These are phyloP conservation scores for Hepatocystis sp. DNA, from an alignment of 169 alveolate genomes.

Conservation along the genomic window DNA sequence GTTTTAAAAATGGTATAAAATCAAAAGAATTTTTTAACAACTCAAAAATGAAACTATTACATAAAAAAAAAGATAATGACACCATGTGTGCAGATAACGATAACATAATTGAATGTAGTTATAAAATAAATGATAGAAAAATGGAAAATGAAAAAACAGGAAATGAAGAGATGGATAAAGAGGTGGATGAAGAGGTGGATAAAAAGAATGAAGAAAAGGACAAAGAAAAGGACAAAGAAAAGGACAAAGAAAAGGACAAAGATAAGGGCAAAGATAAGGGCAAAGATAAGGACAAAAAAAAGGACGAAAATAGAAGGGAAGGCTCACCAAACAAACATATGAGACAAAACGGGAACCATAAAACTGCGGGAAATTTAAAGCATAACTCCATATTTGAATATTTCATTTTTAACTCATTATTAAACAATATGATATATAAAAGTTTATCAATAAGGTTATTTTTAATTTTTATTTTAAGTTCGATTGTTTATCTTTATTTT, in stretches of 20 bases:
- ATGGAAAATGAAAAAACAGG: neutral
- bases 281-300: neutral
- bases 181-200: neutral
- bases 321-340: too few relatives aligned
- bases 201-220: neutral
- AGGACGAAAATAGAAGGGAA: too few relatives aligned
- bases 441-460: conserved; percentile 37
- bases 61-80: too few relatives aligned
- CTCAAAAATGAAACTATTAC: too few relatives aligned
- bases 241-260: neutral
- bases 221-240: conserved; percentile 1
- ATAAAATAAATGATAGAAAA: neutral
- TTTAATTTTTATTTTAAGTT: conserved; percentile 38
- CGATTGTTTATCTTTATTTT: conserved; percentile 49
- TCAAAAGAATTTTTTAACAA: too few relatives aligned
- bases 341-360: too few relatives aligned
- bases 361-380: too few relatives aligned
- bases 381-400: too few relatives aligned
- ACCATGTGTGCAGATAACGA: too few relatives aligned
- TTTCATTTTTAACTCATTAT: too few relatives aligned
- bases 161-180: neutral
- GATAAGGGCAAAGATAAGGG: neutral
- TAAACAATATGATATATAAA: conserved; percentile 20
- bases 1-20: too few relatives aligned
- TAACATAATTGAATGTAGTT: too few relatives aligned